phyloP scores from a whole-genome alignment of 2,329 filamentous ascomycete genomes.

The Boeremia lycopersici region DNA sequence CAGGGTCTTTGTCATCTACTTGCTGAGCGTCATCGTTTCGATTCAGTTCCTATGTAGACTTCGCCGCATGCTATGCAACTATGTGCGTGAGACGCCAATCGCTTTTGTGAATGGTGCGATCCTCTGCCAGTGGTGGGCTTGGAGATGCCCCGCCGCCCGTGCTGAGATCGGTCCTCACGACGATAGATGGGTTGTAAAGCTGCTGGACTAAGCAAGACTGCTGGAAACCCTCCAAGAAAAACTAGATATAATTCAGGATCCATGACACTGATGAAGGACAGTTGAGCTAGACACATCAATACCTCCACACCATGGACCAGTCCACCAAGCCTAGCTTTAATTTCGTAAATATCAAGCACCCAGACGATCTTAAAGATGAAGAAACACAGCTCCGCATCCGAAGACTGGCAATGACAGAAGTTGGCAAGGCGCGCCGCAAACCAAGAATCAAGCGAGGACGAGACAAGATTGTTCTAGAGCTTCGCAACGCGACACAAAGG shows the following conservation, averaged over 20 bases:
- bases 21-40: background rate
- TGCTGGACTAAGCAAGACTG: conserved; percentile 15
- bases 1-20: background rate
- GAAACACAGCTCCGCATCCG: conserved; percentile 40
- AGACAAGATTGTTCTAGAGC: conserved; percentile 37
- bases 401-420: conserved; percentile 42
- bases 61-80: background rate
- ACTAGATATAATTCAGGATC: no score
- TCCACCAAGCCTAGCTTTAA: conserved; percentile 35
- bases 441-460: conserved; percentile 34
- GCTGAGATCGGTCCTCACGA: conserved; percentile 3
- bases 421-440: conserved; percentile 35
- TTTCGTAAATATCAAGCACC: conserved; percentile 41
- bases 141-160: conserved; percentile 6
- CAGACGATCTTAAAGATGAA: conserved; percentile 40
- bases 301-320: conserved; percentile 26
- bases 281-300: background rate
- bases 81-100: background rate
- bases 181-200: background rate
- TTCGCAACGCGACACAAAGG: conserved; percentile 20
- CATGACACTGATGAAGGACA: background rate
- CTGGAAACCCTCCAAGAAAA: no score
- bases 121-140: conserved; percentile 14
- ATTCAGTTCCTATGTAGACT: background rate
- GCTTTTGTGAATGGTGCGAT: background rate